Evolutionary conservation across 2,329 filamentous ascomycete genomes (phyloP), one percentile per base, ranked within the genome.

Genomic region (Trichophyton benhamiae): DNA sequence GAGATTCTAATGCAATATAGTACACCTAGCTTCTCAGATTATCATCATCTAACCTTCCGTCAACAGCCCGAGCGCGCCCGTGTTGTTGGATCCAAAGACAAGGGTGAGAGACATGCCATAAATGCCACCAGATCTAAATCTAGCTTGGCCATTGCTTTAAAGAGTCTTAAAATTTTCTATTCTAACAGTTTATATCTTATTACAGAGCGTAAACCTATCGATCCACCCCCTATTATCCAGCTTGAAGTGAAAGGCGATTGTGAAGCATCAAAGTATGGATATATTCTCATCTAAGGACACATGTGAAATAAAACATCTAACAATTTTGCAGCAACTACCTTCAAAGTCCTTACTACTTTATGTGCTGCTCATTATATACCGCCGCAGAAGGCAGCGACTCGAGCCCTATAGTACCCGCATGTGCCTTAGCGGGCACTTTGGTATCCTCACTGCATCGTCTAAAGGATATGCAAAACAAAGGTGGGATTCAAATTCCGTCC

Each of bases 361-460:
- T 84, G 79, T 80, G 78, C 69, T 80, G 78, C 67, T 81, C 77
- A 60, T 73, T 86, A 20, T 80, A 80, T 65, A 77, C 80, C 68
- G 75, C 78, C 46, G 72, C 76, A 57, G 75, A 82, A 58, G 75
- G 77, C 62, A 68, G 68, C 60, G 36, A 27, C 11, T 74, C 76
- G 61, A 76, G 76, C 46, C 71, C 75, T 46, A 68, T 74, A 41
- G 69, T 74, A 57, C 76, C 77, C 17, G 75, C 75, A 30, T 83
- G 81, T 63, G 80, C 82, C 52, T 75, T 91, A 63, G 81, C 85
- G 42, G 90, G 90, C 7, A 88, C 87, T 3, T 78, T 88, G 48
- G 86, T 88, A 3, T 95, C 90, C 1, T 95, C 90, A 7, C 79
- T 94, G 57, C 88, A 95, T 72, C 82, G 88, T 60, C 77, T 95